A percentile compares a stretch with the other conserved stretches of the same genome.
Conservation (phyloP, 2,329 filamentous ascomycete species). For the Microcyclosporella mali region DNA sequence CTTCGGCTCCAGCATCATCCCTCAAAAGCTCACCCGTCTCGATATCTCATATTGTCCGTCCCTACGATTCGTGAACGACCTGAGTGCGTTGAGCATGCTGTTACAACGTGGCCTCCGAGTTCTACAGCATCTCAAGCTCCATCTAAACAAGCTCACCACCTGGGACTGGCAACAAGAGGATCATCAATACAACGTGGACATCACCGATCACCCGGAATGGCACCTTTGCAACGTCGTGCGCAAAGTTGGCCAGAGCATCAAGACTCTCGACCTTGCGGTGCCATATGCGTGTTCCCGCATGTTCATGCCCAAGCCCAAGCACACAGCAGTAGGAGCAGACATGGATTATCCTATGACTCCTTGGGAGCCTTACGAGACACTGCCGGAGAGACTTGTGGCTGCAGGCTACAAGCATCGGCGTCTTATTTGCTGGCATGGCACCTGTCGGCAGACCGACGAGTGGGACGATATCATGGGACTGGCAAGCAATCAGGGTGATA, state of each 20-base stretch:
- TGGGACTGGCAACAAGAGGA: background rate
- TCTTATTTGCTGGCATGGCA: conserved; percentile 14
- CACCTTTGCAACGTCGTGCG: conserved; percentile 22
- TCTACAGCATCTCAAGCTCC: conserved; percentile 18
- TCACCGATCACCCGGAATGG: conserved; percentile 13
- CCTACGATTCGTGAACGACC: conserved; percentile 7
- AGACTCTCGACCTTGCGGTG: conserved; percentile 18
- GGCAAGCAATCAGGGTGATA: conserved; percentile 8
- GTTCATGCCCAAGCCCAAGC: conserved; percentile 6
- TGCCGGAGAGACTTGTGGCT: conserved; percentile 12
- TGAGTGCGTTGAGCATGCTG: conserved; percentile 10
- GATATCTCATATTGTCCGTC: conserved; percentile 18
- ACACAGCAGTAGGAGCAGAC: background rate
- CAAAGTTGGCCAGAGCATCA: conserved; percentile 12
- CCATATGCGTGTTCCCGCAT: conserved; percentile 19
- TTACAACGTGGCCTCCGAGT: conserved; percentile 12
- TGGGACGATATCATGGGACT: conserved; percentile 15
- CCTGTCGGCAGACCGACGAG: conserved; percentile 9
- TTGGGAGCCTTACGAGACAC: conserved; percentile 10
- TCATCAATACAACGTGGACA: conserved; percentile 4
- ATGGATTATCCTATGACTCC: conserved; percentile 7
- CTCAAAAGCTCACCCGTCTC: conserved; percentile 13
- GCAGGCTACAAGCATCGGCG: conserved; percentile 17
- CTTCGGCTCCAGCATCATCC: conserved; percentile 15
- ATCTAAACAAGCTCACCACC: conserved; percentile 5